Conservation (phyloP, 768 basidiomycete genomes). For the Podaxis rugospora region DNA sequence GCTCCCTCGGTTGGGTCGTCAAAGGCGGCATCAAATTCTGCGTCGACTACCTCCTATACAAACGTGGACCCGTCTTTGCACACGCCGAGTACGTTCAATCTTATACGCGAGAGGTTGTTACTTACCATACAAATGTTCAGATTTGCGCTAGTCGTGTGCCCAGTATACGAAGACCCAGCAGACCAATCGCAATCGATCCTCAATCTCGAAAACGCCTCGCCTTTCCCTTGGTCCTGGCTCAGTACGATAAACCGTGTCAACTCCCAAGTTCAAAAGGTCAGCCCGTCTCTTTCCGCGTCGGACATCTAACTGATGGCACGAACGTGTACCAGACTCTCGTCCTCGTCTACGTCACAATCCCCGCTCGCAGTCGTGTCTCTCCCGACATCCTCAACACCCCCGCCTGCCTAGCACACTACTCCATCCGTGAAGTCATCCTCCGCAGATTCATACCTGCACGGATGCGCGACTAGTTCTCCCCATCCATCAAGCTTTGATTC, state of each 20-base stretch:
- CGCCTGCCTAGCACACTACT: constrained; percentile 70
- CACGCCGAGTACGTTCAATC: constrained; percentile 81
- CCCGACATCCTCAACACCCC: constrained; percentile 57
- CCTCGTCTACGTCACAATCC: constrained; percentile 89
- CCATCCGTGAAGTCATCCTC: constrained; percentile 79
- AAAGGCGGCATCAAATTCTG: constrained; percentile 97
- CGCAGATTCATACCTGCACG: constrained; percentile 87
- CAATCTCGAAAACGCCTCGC: constrained; percentile 58
- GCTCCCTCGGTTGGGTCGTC: constrained; percentile 95
- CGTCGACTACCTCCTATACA: constrained; percentile 91
- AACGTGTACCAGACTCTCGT: constrained; percentile 70
- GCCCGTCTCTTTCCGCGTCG: not conserved
- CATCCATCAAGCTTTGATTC: not conserved
- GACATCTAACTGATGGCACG: not conserved
- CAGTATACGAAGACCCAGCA: constrained; percentile 79
- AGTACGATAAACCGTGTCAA: constrained; percentile 97
- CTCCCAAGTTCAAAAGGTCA: constrained; percentile 93
- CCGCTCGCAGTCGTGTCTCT: constrained; percentile 58
- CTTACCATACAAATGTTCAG: constrained; percentile 32
- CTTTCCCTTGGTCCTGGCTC: constrained; percentile 92
- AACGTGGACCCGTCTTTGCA: constrained; percentile 88
- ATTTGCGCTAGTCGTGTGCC: constrained; percentile 87
- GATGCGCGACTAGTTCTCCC: constrained; percentile 66
- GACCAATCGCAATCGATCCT: constrained; percentile 68
- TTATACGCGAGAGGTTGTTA: not conserved